Evolutionary conservation across 805 yeast species (phyloP), one percentile per base, ranked within the genome.

Genomic region (Ogataea methylovora): DNA sequence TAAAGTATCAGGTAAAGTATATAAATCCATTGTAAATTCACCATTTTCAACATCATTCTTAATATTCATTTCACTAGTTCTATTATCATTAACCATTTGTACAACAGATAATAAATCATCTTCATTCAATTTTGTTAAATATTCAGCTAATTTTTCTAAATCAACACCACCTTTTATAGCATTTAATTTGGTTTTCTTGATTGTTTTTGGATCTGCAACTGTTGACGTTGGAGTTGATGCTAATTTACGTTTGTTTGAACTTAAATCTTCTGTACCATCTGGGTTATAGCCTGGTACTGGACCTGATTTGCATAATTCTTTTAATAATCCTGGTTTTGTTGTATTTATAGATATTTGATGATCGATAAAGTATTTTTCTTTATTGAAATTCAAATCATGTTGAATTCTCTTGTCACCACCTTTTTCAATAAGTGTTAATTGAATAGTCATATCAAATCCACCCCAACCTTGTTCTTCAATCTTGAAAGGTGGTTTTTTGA

Each of bases 401-500:
- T 73, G 76, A 37, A 92, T 59, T 53, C 84, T 84, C 41, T 82
- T 72, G 57, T 88, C 97, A 32, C 97, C 97, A 35, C 80, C 83
- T 52, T 82, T 84, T 40, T 94, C 97, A 14, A 80, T 69, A 29
- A 84, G 63, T 41, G 82, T 82, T 28, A 88, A 65, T 23, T 83
- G 70, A 40, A 92, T 79, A 25, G 84, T 84, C 54, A 92, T 71
- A 52, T 88, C 96, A 51, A 90, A 90, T 46, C 90, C 97, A 56
- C 97, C 98, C 97, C 98, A 90, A 33, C 98, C 98, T 63, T 85
- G 80, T 58, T 90, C 98, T 51, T 77, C 84, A 37, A 90, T 81
- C 52, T 63, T 73, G 62, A 88, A 90, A 9, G 98, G 98, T 8
- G 83, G 73, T 51, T 79, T 79, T 51, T 83, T 84, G 53, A 86